Percentiles rank a stretch among this genome's conserved stretches.
These are phyloP conservation scores for Colletotrichum sojae DNA, from an alignment of 2,329 filamentous ascomycete species.

Conservation along the genomic window DNA sequence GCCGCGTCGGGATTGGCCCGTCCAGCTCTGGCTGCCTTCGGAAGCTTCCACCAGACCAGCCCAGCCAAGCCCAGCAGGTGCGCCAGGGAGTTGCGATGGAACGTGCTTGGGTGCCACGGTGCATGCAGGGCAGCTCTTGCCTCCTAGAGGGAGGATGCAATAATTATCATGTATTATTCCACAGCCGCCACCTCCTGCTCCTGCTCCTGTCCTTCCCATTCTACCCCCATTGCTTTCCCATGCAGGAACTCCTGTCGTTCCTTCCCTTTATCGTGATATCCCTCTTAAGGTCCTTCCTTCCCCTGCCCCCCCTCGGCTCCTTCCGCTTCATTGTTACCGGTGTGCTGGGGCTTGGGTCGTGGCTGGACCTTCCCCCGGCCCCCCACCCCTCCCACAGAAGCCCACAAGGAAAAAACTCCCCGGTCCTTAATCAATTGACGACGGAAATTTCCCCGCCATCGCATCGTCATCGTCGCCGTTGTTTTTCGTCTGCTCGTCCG, in stretches of 20 bases:
- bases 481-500: not conserved
- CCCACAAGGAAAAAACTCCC: slow-evolving; percentile 7
- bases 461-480: slow-evolving; percentile 5
- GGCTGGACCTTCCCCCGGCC: not conserved
- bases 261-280: not conserved
- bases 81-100: not conserved
- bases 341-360: not conserved
- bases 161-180: not conserved
- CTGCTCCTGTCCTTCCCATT: slow-evolving; percentile 1
- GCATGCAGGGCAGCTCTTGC: not conserved
- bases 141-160: too few relatives aligned
- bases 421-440: slow-evolving; percentile 26
- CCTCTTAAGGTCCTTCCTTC: not conserved
- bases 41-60: not conserved
- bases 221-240: slow-evolving; percentile 4
- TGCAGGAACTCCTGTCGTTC: not conserved
- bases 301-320: slow-evolving; percentile 6
- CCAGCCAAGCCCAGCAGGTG: not conserved
- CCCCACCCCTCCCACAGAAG: not conserved
- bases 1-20: slow-evolving; percentile 10
- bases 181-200: not conserved
- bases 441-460: slow-evolving; percentile 24
- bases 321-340: slow-evolving; percentile 7
- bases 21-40: slow-evolving; percentile 7
- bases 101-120: not conserved